These are phyloP conservation scores for Melaleuca alternifolia DNA, from an alignment of 345 rosid genomes.

Conservation along the genomic window DNA sequence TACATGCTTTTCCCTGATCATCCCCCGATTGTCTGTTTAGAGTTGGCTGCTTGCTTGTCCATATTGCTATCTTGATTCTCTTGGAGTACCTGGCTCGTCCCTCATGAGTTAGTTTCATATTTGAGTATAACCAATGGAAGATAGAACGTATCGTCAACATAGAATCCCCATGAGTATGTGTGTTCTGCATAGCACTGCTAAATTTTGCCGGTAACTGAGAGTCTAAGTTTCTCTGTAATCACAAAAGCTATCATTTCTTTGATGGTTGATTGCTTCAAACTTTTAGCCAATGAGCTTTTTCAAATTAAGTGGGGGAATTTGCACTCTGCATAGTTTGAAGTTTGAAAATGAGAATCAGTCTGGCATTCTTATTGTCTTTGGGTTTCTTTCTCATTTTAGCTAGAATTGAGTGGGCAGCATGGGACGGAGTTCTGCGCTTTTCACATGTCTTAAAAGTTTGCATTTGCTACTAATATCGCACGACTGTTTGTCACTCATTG, in stretches of 20 bases:
- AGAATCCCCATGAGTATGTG: not conserved
- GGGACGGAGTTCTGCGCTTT: not conserved
- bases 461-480: not conserved
- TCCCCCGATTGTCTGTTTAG: too few relatives aligned
- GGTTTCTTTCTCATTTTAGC: not conserved
- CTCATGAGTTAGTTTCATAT: too few relatives aligned
- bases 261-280: not conserved
- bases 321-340: not conserved
- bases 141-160: not conserved
- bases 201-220: not conserved
- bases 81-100: too few relatives aligned
- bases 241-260: not conserved
- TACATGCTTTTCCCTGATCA: too few relatives aligned
- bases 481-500: not conserved
- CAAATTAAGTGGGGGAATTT: not conserved
- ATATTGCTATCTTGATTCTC: too few relatives aligned
- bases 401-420: not conserved
- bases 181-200: not conserved
- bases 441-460: not conserved
- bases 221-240: not conserved
- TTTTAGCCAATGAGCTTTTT: not conserved
- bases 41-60: too few relatives aligned
- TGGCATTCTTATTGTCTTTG: not conserved
- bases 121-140: not conserved
- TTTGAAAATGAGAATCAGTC: not conserved